Evolutionary conservation across 1,284 basidiomycete species (phyloP), one percentile per base, ranked within the genome.

Genomic region (Retiboletus fuscus): DNA sequence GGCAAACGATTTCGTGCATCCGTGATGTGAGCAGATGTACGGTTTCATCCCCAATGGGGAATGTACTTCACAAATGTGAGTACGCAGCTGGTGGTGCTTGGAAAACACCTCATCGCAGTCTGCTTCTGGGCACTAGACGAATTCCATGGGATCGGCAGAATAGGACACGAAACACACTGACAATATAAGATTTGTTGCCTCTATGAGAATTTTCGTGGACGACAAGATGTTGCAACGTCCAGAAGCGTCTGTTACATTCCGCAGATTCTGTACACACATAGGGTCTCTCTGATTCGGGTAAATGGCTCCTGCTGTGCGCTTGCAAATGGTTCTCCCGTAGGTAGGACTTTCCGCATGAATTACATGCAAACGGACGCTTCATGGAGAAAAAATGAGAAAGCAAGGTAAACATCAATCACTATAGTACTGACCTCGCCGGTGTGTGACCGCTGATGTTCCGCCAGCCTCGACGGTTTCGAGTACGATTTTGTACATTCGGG

Each of bases 161-260:
- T n/a, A 43, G 3, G 26, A 46, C 22, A 8, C 20, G 15, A 26
- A 58, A 28, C 16, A 51, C 26, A 75, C 86, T 61, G 71, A 93
- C 92, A 68, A 84, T 83, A 77, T 91, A 92, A 1, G 87, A 84
- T 77, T 90, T 92, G 65, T 87, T 86, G 7, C 89, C 89, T 62
- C 87, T 87, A 75, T 95, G 90, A 76, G 87, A 86, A 30, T 90
- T 88, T 69, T 88, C 81, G 80, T 99, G 97, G 18, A 88, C 87
- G 39, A 87, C 90, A 16, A 97, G 87, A 76, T 98, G 96, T 69
- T 97, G 95, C 5, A 89, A 81, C 0, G 96, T 98, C 97, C 96
- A 98, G 81, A 98, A 98, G 8, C 90, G 87, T 82, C 96, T 97
- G 20, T 79, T 85, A 80, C 97, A 99, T 13, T 84, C 86, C 1